Evolutionary conservation across 352 stramenopile genomes (phyloP).

Genomic region (Phytophthora sp.): DNA sequence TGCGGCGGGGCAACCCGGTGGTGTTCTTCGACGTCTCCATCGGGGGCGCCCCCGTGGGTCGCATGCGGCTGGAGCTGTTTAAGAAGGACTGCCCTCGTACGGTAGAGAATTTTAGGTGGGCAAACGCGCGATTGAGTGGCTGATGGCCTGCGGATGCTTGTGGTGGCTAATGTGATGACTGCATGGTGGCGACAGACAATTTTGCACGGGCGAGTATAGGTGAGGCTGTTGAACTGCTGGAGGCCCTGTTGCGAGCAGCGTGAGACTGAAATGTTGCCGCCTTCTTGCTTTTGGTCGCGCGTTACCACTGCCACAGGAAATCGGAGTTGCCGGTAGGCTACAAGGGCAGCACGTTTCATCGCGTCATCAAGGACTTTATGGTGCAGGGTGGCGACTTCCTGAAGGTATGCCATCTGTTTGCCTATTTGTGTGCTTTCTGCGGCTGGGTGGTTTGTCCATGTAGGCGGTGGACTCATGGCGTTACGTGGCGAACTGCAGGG

Average conservation of each 20-base stretch:
- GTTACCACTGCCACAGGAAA: slow-evolving; percentile 49
- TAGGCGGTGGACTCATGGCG: neutral
- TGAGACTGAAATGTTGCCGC: slow-evolving; percentile 36
- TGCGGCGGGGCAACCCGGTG: slow-evolving; percentile 93
- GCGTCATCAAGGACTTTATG: slow-evolving; percentile 94
- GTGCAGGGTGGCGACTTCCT: slow-evolving; percentile 89
- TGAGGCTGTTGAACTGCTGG: slow-evolving; percentile 25
- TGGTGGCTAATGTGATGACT: slow-evolving; percentile 14
- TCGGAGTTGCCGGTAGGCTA: slow-evolving; percentile 88
- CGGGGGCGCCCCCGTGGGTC: slow-evolving; percentile 83
- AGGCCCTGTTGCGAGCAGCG: neutral
- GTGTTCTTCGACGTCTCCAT: slow-evolving; percentile 97
- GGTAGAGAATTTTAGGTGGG: slow-evolving; percentile 94
- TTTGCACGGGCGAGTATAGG: slow-evolving; percentile 97
- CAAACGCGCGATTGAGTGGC: slow-evolving; percentile 12
- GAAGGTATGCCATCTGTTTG: slow-evolving; percentile 61
- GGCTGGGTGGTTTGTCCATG: too few relatives aligned
- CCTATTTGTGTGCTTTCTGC: too few relatives aligned
- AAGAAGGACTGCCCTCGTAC: slow-evolving; percentile 96
- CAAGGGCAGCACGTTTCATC: slow-evolving; percentile 89
- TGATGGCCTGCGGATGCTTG: slow-evolving; percentile 4
- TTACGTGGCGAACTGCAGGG: slow-evolving; percentile 47
- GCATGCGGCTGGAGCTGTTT: slow-evolving; percentile 96
- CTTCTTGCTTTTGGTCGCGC: slow-evolving; percentile 28
- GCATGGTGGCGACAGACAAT: slow-evolving; percentile 70